Evolutionary conservation across 1,139 yeast species (phyloP).

Genomic region (Candida sojae): DNA sequence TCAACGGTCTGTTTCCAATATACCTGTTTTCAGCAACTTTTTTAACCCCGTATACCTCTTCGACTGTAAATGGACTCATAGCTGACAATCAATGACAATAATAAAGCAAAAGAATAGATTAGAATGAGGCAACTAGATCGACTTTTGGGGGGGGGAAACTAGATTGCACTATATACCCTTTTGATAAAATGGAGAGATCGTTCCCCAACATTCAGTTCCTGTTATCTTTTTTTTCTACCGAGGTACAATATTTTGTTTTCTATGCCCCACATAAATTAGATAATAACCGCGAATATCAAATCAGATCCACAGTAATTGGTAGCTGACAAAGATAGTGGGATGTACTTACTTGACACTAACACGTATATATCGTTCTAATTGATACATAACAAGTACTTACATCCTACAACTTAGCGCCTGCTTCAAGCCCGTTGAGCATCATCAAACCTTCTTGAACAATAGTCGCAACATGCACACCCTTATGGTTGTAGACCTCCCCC

Average conservation of each 20-base stretch:
- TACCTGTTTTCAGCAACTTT: constrained; percentile 22
- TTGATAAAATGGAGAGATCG: no score
- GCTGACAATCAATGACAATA: no score
- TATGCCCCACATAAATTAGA: background rate
- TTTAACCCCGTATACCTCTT: constrained; percentile 23
- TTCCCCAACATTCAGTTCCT: no score
- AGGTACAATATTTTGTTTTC: background rate
- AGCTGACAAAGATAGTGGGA: no score
- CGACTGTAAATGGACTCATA: constrained; percentile 8
- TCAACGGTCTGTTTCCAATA: constrained; percentile 31
- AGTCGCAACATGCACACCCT: constrained; percentile 60
- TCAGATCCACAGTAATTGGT: no score
- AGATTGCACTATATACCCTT: no score
- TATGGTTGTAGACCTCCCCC: constrained; percentile 55
- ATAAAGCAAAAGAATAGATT: no score
- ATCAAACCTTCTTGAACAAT: constrained; percentile 67
- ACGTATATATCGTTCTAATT: background rate
- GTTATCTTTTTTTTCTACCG: background rate
- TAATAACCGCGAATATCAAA: background rate
- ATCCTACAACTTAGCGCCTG: constrained; percentile 12
- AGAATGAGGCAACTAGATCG: no score
- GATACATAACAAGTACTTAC: background rate
- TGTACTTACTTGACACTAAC: background rate
- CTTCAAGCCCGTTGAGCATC: constrained; percentile 18
- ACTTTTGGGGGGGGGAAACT: no score